Evolutionary conservation across 352 stramenopile species (phyloP).

Genomic region (Phytophthora sojae): DNA sequence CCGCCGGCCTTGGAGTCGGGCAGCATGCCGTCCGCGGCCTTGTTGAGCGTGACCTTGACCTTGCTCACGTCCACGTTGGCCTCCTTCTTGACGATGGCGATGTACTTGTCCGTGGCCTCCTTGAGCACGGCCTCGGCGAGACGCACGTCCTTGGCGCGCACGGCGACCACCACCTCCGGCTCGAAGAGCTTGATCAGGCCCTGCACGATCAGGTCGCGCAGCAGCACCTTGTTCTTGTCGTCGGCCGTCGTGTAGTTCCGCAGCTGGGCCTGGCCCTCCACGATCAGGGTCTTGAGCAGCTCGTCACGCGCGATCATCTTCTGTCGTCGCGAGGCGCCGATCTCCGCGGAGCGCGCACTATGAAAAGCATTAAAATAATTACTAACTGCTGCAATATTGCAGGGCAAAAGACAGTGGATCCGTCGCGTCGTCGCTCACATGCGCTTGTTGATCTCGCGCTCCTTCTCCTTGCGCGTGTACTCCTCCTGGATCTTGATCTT

Average conservation of each 20-base stretch:
- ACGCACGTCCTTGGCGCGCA: slow-evolving; percentile 91
- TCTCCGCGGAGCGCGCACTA: slow-evolving; percentile 92
- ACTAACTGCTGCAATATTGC: not conserved
- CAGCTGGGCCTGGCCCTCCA: slow-evolving; percentile 66
- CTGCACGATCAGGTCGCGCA: slow-evolving; percentile 98
- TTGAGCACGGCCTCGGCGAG: slow-evolving; percentile 90
- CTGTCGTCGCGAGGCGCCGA: slow-evolving; percentile 95
- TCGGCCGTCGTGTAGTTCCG: slow-evolving; percentile 64
- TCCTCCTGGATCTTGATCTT: slow-evolving; percentile 98
- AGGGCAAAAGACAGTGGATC: slow-evolving; percentile 2
- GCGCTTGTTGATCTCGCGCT: slow-evolving; percentile 95
- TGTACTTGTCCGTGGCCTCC: slow-evolving; percentile 87
- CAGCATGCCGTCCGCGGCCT: slow-evolving; percentile 85
- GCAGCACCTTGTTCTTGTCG: slow-evolving; percentile 93
- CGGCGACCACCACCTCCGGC: slow-evolving; percentile 93
- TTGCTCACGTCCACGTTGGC: slow-evolving; percentile 92
- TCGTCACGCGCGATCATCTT: slow-evolving; percentile 97
- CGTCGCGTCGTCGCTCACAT: slow-evolving; percentile 50
- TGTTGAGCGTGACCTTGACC: slow-evolving; percentile 93
- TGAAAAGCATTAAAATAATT: not conserved
- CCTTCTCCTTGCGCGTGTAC: slow-evolving; percentile 98
- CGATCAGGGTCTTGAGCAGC: slow-evolving; percentile 87
- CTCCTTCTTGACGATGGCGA: slow-evolving; percentile 89
- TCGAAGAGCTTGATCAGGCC: slow-evolving; percentile 99
- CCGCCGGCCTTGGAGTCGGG: slow-evolving; percentile 81